Evolutionary conservation across 2,329 filamentous ascomycete species (phyloP).

Genomic region (Dactylella cylindrospora): DNA sequence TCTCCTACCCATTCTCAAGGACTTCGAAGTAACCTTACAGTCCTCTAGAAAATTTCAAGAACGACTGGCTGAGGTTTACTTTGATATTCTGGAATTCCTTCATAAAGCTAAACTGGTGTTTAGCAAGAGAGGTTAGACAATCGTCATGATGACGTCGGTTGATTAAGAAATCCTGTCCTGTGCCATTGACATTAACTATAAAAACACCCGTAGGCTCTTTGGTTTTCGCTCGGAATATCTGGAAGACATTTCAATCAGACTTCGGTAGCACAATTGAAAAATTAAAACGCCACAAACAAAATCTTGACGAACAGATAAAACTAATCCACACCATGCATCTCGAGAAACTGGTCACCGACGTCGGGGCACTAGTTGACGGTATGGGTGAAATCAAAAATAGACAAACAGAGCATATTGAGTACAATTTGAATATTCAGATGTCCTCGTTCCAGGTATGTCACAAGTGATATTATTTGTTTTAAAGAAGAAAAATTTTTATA

Average conservation of each 20-base stretch:
- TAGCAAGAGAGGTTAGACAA: slow-evolving; percentile 8
- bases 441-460: background rate
- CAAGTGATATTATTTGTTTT: background rate
- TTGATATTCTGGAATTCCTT: slow-evolving; percentile 12
- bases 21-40: slow-evolving; percentile 8
- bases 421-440: background rate
- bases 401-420: background rate
- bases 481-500: background rate
- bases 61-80: slow-evolving; percentile 7
- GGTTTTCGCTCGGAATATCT: slow-evolving; percentile 8
- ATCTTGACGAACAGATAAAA: background rate
- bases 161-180: background rate
- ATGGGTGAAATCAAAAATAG: background rate
- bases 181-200: slow-evolving; percentile 5
- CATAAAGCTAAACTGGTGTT: slow-evolving; percentile 11
- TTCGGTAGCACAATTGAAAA: slow-evolving; percentile 11
- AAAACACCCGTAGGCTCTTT: slow-evolving; percentile 2
- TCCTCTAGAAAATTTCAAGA: background rate
- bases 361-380: background rate
- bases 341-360: background rate
- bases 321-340: background rate
- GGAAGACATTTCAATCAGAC: slow-evolving; percentile 21
- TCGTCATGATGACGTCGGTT: background rate
- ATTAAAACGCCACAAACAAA: slow-evolving; percentile 10
- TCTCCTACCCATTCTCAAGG: slow-evolving; percentile 3